Evolutionary conservation across 2,329 filamentous ascomycete genomes (phyloP), one percentile per base, ranked within the genome.

Genomic region (Pseudogymnoascus sp.): DNA sequence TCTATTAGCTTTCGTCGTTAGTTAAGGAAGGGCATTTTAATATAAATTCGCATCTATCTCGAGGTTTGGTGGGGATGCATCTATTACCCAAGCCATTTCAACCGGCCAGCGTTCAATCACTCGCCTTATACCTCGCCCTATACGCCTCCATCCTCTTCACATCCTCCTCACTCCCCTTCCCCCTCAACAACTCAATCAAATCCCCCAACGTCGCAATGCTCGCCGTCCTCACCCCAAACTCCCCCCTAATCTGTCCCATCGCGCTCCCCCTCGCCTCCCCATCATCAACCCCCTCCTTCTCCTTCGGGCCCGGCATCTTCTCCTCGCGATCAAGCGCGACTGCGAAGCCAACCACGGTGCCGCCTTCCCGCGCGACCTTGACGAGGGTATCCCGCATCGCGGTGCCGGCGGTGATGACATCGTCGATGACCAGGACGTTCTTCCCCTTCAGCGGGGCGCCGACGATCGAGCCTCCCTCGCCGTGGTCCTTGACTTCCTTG

Each of bases 181-280:
- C 79, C 72, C 82, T 83, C 74, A 89, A 79, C 17, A 87, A 86
- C 63, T 82, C 81, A 67, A 91, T 86, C 69, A 96, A 85, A 75
- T 97, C 91, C 71, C 91, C 85, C 67, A 97, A 81, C 35, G 87
- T 93, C 69, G 96, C 76, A 68, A 96, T 93, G 17, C 90, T 83
- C 68, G 92, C 81, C 67, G 96, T 91, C 2, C 91, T 91, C 64
- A 96, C 87, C 36, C 85, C 84, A 68, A 90, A 90, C 78, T 93
- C 88, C 75, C 87, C 88, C 75, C 86, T 85, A 65, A 96, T 84
- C 78, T 92, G 87, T 21, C 90, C 90, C 74, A 96, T 90, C n/a
- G 92, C 91, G 73, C 91, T 96, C 26, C 84, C 84, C 68, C 87
- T 83, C 35, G 84, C 82, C 76, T 84, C 84, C 57, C 82, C 84